A percentile compares a stretch with the other conserved stretches of the same genome.
phyloP scores from a whole-genome alignment of 169 alveolate species.

The Theileria sp. region DNA sequence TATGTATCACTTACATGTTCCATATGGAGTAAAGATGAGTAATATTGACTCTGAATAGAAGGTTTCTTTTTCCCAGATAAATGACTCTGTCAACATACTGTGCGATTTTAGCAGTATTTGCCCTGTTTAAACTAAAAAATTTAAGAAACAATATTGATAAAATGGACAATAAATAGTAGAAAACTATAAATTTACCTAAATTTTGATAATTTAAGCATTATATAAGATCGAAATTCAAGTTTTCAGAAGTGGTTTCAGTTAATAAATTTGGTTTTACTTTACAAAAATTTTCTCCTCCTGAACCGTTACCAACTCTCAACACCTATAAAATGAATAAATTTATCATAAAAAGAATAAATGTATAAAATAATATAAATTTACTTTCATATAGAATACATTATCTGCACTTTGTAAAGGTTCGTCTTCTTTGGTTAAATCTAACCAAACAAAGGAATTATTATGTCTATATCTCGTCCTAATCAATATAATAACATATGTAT shows the following conservation, averaged over 20 bases:
- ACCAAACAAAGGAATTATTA: constrained; percentile 24
- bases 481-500: neutral
- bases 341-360: neutral
- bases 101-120: constrained; percentile 40
- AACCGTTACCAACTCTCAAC: neutral
- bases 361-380: neutral
- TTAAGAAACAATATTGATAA: neutral
- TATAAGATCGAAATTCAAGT: constrained; percentile 8
- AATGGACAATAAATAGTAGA: neutral
- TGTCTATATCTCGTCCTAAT: constrained; percentile 15
- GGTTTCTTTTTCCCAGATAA: constrained; percentile 56
- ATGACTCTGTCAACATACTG: constrained; percentile 63
- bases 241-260: neutral
- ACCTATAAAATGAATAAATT: neutral
- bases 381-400: constrained; percentile 33
- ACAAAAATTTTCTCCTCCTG: neutral
- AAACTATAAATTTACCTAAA: neutral
- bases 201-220: constrained; percentile 1
- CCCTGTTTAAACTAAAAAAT: constrained; percentile 36
- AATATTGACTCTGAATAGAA: constrained; percentile 56
- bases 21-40: constrained; percentile 58
- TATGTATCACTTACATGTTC: constrained; percentile 35
- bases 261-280: neutral
- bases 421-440: constrained; percentile 22
- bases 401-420: constrained; percentile 19